Percentiles rank a stretch among this genome's conserved stretches.
Conservation (phyloP, 768 basidiomycete genomes). For the Suillus variegatus region DNA sequence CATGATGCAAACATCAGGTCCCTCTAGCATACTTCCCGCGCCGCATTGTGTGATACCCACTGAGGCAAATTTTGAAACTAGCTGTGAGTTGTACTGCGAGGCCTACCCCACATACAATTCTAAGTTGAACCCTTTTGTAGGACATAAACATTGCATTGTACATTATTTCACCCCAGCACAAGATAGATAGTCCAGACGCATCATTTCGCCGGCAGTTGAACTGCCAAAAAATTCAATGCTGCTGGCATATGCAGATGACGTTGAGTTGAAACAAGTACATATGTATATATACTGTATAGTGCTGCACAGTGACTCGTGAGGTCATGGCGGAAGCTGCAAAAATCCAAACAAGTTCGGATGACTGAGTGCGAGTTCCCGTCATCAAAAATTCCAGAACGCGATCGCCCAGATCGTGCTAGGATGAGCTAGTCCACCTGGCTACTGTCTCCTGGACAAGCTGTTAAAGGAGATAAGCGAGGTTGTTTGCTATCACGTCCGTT, state of each 20-base stretch:
- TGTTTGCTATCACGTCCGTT: background rate
- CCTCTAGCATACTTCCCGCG: background rate
- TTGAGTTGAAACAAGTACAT: background rate
- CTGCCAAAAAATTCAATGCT: background rate
- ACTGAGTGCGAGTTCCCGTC: background rate
- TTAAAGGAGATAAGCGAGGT: background rate
- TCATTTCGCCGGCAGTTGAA: background rate
- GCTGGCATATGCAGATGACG: background rate
- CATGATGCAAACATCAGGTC: background rate
- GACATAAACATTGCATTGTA: slow-evolving; percentile 5
- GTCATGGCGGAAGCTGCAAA: background rate
- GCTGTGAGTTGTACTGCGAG: background rate
- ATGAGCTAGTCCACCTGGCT: background rate
- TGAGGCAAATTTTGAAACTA: background rate
- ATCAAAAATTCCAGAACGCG: background rate
- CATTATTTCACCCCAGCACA: background rate
- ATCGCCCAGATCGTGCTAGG: background rate
- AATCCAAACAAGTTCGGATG: background rate
- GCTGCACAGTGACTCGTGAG: background rate
- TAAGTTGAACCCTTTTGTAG: background rate
- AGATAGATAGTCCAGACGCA: background rate
- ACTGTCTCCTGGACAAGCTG: background rate
- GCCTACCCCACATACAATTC: background rate
- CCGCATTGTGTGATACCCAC: background rate
- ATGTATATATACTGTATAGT: background rate